Percentiles rank a stretch among this genome's conserved stretches.
Conservation (phyloP, 495 filamentous ascomycete species). For the Aspergillus olivimuriae region DNA sequence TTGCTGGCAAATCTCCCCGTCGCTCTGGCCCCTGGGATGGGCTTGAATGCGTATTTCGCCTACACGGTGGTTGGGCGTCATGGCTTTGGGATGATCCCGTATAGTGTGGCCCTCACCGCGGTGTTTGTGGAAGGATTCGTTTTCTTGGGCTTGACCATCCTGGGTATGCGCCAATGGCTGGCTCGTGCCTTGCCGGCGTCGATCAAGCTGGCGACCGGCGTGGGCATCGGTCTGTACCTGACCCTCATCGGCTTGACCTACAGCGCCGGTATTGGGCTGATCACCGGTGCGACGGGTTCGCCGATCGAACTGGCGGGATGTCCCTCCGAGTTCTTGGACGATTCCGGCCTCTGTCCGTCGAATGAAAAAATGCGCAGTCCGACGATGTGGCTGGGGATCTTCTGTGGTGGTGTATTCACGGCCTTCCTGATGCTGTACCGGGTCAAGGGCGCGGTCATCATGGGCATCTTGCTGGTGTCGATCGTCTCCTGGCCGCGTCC, state of each 20-base stretch:
- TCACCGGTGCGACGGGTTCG: slow-evolving; percentile 51
- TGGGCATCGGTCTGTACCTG: slow-evolving; percentile 75
- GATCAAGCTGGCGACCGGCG: slow-evolving; percentile 78
- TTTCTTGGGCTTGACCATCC: slow-evolving; percentile 60
- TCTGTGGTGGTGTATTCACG: slow-evolving; percentile 73
- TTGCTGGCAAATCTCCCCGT: slow-evolving; percentile 67
- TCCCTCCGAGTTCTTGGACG: slow-evolving; percentile 18
- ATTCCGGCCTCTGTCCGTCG: slow-evolving; percentile 44
- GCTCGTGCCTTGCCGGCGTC: slow-evolving; percentile 68
- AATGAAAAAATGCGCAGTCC: slow-evolving; percentile 65
- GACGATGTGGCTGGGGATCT: slow-evolving; percentile 78
- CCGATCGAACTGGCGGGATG: slow-evolving; percentile 70
- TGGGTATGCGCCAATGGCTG: slow-evolving; percentile 78
- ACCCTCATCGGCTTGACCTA: slow-evolving; percentile 76
- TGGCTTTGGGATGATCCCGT: slow-evolving; percentile 60
- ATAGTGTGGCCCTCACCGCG: slow-evolving; percentile 64
- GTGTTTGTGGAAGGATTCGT: slow-evolving; percentile 80
- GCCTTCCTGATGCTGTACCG: slow-evolving; percentile 74
- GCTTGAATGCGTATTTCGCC: slow-evolving; percentile 77
- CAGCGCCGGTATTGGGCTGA: slow-evolving; percentile 67
- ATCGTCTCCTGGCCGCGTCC: slow-evolving; percentile 77
- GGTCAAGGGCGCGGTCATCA: slow-evolving; percentile 75
- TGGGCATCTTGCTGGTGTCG: slow-evolving; percentile 71
- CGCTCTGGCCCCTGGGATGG: slow-evolving; percentile 75
- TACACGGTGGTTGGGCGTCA: slow-evolving; percentile 75